Percentiles rank a stretch among this genome's conserved stretches.
Conservation (phyloP, 163 green algal species). For the Scenedesmus sp. region DNA sequence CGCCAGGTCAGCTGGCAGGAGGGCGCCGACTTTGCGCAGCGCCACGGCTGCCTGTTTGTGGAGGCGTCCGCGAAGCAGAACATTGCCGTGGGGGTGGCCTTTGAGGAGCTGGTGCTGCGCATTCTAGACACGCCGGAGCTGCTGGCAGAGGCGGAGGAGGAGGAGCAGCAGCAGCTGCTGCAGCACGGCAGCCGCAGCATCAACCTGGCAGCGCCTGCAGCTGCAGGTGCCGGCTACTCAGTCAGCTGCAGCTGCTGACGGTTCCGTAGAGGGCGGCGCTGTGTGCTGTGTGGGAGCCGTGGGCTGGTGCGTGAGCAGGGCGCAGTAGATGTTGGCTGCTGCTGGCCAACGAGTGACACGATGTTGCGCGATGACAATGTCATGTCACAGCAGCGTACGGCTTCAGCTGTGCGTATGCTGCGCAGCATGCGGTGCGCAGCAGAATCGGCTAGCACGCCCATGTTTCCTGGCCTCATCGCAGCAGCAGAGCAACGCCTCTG, state of each 20-base stretch:
- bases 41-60: constrained; percentile 94
- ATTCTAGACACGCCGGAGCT: constrained; percentile 90
- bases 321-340: no score
- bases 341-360: no score
- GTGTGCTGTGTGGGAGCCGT: no score
- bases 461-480: no score
- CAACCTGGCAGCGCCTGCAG: neutral
- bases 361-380: no score
- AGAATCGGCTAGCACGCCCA: no score
- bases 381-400: no score
- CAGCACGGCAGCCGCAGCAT: neutral
- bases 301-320: no score
- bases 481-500: no score
- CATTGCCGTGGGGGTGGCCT: constrained; percentile 82
- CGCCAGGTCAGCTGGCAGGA: constrained; percentile 79
- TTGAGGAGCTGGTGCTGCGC: constrained; percentile 95
- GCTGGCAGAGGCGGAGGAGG: constrained; percentile 55
- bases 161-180: constrained; percentile 16
- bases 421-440: no score
- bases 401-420: no score
- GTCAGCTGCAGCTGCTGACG: constrained; percentile 41
- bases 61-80: constrained; percentile 95
- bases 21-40: constrained; percentile 85
- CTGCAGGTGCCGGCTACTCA: neutral
- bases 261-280: neutral